phyloP scores from a whole-genome alignment of 805 yeast genomes.

The Hanseniaspora thailandica region DNA sequence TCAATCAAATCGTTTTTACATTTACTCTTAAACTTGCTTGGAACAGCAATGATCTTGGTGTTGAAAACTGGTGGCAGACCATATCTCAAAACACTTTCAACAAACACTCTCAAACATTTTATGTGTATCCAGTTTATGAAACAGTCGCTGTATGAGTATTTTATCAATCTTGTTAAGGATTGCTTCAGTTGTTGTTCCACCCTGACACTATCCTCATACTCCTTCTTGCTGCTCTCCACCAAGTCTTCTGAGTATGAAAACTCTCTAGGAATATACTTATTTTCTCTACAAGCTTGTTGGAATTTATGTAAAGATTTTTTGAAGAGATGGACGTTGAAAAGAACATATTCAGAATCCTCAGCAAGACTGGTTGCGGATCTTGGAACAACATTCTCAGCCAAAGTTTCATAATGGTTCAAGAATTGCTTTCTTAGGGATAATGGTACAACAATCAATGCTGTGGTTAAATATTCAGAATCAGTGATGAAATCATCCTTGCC shows the following conservation, averaged over 20 bases:
- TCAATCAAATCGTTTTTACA: constrained; percentile 59
- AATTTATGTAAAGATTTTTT: constrained; percentile 67
- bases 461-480: constrained; percentile 73
- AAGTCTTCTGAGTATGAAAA: constrained; percentile 72
- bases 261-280: constrained; percentile 86
- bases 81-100: constrained; percentile 87
- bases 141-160: constrained; percentile 82
- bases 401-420: constrained; percentile 58
- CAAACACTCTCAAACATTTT: constrained; percentile 74
- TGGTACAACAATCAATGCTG: constrained; percentile 84
- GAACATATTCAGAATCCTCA: constrained; percentile 58
- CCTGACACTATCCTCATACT: constrained; percentile 62
- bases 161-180: constrained; percentile 71
- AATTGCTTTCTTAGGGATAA: constrained; percentile 49
- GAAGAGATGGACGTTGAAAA: constrained; percentile 74
- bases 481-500: constrained; percentile 71
- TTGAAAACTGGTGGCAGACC: constrained; percentile 92
- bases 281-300: constrained; percentile 60
- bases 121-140: constrained; percentile 82
- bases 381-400: constrained; percentile 78
- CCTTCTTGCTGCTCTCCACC: constrained; percentile 61
- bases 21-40: constrained; percentile 38
- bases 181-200: constrained; percentile 61
- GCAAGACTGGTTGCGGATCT: constrained; percentile 65
- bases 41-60: constrained; percentile 36